Evolutionary conservation across 1,284 basidiomycete genomes (phyloP), one percentile per base, ranked within the genome.

Genomic region (Ceratobasidium papillatum): DNA sequence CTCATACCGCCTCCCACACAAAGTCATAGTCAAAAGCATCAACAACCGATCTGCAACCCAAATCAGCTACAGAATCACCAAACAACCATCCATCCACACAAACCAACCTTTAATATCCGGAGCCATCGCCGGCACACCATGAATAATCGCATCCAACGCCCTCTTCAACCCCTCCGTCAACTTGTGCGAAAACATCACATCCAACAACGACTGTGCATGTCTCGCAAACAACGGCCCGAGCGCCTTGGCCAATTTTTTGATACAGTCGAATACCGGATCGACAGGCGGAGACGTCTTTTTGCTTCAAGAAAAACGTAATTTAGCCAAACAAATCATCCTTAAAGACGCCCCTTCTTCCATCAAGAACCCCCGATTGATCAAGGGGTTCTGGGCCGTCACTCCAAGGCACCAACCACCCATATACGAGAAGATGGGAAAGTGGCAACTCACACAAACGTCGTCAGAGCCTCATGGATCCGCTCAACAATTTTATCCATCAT

Each of bases 401-500:
- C 8, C 19, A n/a, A n/a, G n/a, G n/a, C n/a, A n/a, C n/a, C n/a
- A n/a, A n/a, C n/a, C n/a, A n/a, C n/a, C n/a, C n/a, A n/a, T n/a
- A n/a, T n/a, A n/a, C n/a, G n/a, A n/a, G n/a, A n/a, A n/a, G n/a
- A 19, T 47, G 45, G 19, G 30, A 36, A 58, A 58, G 9, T 9
- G 30, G 19, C 34, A 17, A 69, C 65, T 54, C 32, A 69, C 65
- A 54, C 65, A 69, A 54, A 69, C 22, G 51, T 66, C n/a, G 52
- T 54, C 51, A 69, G 52, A 5, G 65, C 65, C 65, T 69, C 65
- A 25, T 69, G 65, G 51, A 69, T 58, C 2, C 65, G 32, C 25
- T 69, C 65, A 32, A 69, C 52, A 12, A 69, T 69, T 49, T 58
- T 69, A 36, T 69, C 65, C 65, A 69, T 69, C 51, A 56, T 69